These are phyloP conservation scores for Corynascus novoguineensis DNA, from an alignment of 495 filamentous ascomycete species.

Conservation along the genomic window DNA sequence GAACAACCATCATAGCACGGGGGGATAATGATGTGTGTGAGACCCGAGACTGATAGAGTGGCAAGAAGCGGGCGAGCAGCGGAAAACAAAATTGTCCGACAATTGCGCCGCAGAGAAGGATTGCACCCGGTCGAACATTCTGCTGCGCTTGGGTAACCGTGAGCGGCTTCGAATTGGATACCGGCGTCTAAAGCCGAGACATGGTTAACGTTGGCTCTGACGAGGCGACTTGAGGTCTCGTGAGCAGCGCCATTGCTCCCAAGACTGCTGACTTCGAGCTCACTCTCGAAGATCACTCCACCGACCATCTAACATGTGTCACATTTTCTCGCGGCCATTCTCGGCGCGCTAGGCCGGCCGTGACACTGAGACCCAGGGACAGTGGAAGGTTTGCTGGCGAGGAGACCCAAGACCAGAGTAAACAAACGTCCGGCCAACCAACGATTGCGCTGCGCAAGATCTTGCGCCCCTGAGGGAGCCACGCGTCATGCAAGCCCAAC, in stretches of 20 bases:
- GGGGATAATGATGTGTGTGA: background rate
- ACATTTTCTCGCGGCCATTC: background rate
- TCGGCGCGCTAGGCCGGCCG: background rate
- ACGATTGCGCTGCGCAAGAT: background rate
- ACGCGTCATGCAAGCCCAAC: slow-evolving; percentile 15
- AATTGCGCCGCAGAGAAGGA: slow-evolving; percentile 2
- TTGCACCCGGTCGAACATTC: slow-evolving; percentile 1
- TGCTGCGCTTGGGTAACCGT: slow-evolving; percentile 1
- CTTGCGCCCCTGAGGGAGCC: background rate
- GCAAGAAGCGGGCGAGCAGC: background rate
- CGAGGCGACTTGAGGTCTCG: background rate
- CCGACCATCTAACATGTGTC: background rate
- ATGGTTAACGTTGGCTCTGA: background rate
- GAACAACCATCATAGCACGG: slow-evolving; percentile 10
- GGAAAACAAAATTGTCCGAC: slow-evolving; percentile 7
- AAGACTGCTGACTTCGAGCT: background rate
- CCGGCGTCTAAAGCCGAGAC: slow-evolving; percentile 8
- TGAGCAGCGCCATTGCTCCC: background rate
- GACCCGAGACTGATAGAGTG: background rate
- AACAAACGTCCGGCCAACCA: slow-evolving; percentile 7
- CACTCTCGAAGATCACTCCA: background rate
- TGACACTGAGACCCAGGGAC: background rate
- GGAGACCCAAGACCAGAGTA: slow-evolving; percentile 5
- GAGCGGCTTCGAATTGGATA: background rate
- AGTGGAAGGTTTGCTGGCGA: background rate